These are phyloP conservation scores for Vanrija pseudolonga DNA, from an alignment of 1,284 basidiomycete genomes.

Conservation along the genomic window DNA sequence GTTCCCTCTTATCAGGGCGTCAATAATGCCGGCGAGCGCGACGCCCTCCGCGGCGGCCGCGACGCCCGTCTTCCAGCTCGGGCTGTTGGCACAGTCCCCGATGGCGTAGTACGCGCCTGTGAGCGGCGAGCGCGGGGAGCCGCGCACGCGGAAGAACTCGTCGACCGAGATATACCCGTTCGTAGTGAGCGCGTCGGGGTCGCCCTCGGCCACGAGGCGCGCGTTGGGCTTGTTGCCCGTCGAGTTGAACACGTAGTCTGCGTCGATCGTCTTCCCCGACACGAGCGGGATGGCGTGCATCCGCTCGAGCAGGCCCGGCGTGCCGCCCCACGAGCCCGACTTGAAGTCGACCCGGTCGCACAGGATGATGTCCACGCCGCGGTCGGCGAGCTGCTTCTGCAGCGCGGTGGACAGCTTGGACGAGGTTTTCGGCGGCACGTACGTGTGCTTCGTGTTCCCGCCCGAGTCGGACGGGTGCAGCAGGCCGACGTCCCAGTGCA, in stretches of 20 bases:
- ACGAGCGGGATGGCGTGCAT: constrained; percentile 36
- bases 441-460: constrained; percentile 18
- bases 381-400: constrained; percentile 32
- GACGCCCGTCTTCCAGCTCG: constrained; percentile 39
- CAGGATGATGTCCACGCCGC: constrained; percentile 47
- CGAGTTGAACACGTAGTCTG: constrained; percentile 51
- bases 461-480: constrained; percentile 25
- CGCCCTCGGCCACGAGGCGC: constrained; percentile 33
- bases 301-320: constrained; percentile 28
- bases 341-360: constrained; percentile 37
- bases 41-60: constrained; percentile 23
- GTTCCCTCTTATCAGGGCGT: constrained; percentile 30
- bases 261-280: constrained; percentile 36
- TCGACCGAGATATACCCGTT: constrained; percentile 43
- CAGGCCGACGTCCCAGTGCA: constrained; percentile 29
- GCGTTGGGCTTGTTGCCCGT: constrained; percentile 50
- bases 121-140: constrained; percentile 17
- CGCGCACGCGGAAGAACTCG: constrained; percentile 25
- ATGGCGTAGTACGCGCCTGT: constrained; percentile 41
- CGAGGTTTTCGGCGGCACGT: constrained; percentile 24
- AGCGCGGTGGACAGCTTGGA: constrained; percentile 38
- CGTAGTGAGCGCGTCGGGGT: constrained; percentile 34
- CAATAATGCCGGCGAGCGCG: constrained; percentile 25
- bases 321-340: constrained; percentile 30
- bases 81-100: constrained; percentile 40